Evolutionary conservation across 148 eudicot species (phyloP), one percentile per base, ranked within the genome.

Genomic region (Rheum nobile): DNA sequence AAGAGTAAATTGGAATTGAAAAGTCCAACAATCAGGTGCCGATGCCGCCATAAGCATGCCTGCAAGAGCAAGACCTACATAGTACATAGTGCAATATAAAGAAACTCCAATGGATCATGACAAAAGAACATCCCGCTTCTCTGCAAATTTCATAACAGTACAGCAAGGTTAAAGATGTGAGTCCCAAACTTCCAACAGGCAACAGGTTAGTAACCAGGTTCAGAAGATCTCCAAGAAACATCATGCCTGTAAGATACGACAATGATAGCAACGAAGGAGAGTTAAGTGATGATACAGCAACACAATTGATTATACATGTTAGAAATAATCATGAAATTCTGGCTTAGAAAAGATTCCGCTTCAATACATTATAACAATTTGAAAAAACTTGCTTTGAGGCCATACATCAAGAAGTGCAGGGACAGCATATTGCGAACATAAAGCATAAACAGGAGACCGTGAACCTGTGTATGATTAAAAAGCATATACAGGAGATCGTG

Each of bases 181-280:
- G 94, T 86, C 93, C 82, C 84, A 93, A 88, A 92, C 96, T 87
- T 88, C 96, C 91, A 90, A 90, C 88, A 87, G 85, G 88, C 85
- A 83, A 82, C 83, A 91, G 83, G 85, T 85, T 85, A 88, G 83
- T 78, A 90, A 90, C 86, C 91, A 88, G 86, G 87, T 83, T 83
- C 81, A 86, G 80, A 84, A 88, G 82, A 77, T 90, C 96, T 87
- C 98, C 96, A 87, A 88, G 87, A 88, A 83, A 88, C 82, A 81
- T 76, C 86, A 88, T 67, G 87, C 98, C 96, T 93, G 98, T 85
- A 93, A 88, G 86, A 87, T 83, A 80, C 83, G 80, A 73, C 83
- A 84, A 87, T 72, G 72, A 71, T 81, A 75, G 80, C 83, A 88
- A 79, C 77, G 79, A 78, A 82, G 65, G 54, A 76, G 74, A 54